Percentiles rank a stretch among this genome's conserved stretches.
Conservation (phyloP, 108 stramenopile genomes). For the Parietichytrium sp. region DNA sequence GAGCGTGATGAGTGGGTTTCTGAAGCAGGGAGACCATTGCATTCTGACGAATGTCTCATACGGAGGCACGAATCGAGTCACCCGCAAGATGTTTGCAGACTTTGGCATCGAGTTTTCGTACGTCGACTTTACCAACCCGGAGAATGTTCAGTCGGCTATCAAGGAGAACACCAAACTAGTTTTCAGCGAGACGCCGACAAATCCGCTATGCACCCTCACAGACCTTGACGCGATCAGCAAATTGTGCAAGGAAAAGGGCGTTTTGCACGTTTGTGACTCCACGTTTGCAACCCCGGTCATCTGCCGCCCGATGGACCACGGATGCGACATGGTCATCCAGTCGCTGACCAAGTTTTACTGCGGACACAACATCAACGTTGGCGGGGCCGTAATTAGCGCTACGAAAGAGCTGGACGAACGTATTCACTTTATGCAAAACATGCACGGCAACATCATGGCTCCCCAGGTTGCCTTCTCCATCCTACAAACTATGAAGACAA, state of each 20-base stretch:
- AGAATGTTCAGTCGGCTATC: slow-evolving; percentile 67
- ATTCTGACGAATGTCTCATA: slow-evolving; percentile 78
- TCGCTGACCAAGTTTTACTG: slow-evolving; percentile 77
- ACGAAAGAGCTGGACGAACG: slow-evolving; percentile 70
- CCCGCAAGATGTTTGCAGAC: slow-evolving; percentile 67
- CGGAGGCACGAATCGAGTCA: slow-evolving; percentile 76
- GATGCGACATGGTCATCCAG: slow-evolving; percentile 73
- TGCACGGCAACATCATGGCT: slow-evolving; percentile 79
- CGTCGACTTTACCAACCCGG: slow-evolving; percentile 72
- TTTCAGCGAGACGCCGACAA: slow-evolving; percentile 75
- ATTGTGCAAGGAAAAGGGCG: slow-evolving; percentile 64
- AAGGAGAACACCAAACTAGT: slow-evolving; percentile 75
- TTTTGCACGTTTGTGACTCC: slow-evolving; percentile 72
- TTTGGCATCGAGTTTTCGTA: slow-evolving; percentile 71
- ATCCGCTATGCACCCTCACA: slow-evolving; percentile 71
- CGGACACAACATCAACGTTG: slow-evolving; percentile 76
- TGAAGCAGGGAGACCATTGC: slow-evolving; percentile 76
- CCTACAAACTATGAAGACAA: slow-evolving; percentile 77
- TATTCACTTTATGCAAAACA: slow-evolving; percentile 71
- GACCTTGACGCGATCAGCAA: slow-evolving; percentile 68
- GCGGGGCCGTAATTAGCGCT: slow-evolving; percentile 68
- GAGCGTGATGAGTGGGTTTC: slow-evolving; percentile 70
- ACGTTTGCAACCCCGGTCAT: slow-evolving; percentile 75
- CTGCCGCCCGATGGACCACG: slow-evolving; percentile 68
- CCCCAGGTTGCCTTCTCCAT: slow-evolving; percentile 76